phyloP scores from a whole-genome alignment of 371 early-diverging fungal species.

The Mortierella polycephala region DNA sequence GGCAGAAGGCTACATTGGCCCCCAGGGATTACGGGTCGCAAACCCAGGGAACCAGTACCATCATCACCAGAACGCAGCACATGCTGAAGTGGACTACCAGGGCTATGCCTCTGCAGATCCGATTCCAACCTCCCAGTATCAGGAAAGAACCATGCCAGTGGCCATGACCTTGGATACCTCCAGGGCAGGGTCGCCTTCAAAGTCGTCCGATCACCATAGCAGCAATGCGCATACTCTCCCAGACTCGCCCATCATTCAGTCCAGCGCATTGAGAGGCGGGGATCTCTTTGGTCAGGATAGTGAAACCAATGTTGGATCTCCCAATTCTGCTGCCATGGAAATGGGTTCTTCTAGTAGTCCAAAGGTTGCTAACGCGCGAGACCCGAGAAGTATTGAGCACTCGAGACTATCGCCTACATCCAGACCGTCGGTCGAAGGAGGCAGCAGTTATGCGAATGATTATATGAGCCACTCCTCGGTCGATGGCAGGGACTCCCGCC shows the following conservation, averaged over 20 bases:
- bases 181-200: background rate
- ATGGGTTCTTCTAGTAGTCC: constrained; percentile 1
- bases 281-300: constrained; percentile 28
- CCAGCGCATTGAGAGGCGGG: constrained; percentile 21
- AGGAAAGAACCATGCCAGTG: background rate
- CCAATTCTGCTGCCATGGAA: background rate
- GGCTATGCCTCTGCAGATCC: background rate
- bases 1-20: background rate
- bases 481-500: constrained; percentile 1
- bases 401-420: constrained; percentile 6
- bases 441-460: constrained; percentile 24
- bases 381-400: constrained; percentile 16
- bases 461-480: constrained; percentile 7
- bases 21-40: constrained; percentile 7
- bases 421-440: constrained; percentile 5
- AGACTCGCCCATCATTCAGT: constrained; percentile 26
- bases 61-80: constrained; percentile 1
- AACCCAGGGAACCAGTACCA: constrained; percentile 12
- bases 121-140: background rate
- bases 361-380: background rate
- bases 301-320: background rate
- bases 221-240: constrained; percentile 22
- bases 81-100: background rate
- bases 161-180: constrained; percentile 1
- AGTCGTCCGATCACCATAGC: background rate